These are phyloP conservation scores for Podospora australis DNA, from an alignment of 495 filamentous ascomycete genomes.

Conservation along the genomic window DNA sequence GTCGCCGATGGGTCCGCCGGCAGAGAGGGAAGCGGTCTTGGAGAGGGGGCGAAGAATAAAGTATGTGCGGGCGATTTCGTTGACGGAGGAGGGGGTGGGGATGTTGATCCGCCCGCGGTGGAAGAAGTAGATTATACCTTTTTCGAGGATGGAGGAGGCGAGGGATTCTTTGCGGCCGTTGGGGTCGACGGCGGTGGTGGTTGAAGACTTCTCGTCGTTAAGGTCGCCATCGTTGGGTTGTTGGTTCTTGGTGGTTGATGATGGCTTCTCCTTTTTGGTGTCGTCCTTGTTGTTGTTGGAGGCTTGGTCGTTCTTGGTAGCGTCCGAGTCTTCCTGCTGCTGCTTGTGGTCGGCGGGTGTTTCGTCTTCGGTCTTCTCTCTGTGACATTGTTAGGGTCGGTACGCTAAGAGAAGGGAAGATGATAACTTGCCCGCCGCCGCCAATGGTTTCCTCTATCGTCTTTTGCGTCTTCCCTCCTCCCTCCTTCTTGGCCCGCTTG, in stretches of 20 bases:
- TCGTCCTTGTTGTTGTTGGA: background rate
- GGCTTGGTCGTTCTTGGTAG: background rate
- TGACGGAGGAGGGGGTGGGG: constrained; percentile 60
- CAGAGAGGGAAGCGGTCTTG: constrained; percentile 55
- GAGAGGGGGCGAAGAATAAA: constrained; percentile 75
- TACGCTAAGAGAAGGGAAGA: background rate
- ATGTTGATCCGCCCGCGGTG: constrained; percentile 69
- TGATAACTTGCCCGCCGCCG: background rate
- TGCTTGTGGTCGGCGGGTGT: background rate
- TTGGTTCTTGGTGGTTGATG: constrained; percentile 1
- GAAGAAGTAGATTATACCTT: constrained; percentile 94
- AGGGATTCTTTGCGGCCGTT: constrained; percentile 25
- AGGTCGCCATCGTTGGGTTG: background rate
- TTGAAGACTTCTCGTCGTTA: background rate
- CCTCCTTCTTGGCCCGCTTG: constrained; percentile 13
- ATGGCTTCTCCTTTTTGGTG: background rate
- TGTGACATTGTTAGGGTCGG: too few species aligned
- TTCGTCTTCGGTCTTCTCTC: background rate
- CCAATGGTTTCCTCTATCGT: constrained; percentile 5
- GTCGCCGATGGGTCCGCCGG: constrained; percentile 56
- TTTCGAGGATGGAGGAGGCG: constrained; percentile 77
- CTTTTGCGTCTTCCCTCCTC: constrained; percentile 6
- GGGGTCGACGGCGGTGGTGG: constrained; percentile 16
- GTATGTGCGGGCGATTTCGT: constrained; percentile 74
- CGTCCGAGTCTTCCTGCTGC: background rate